Evolutionary conservation across 345 rosid species (phyloP).

Genomic region (Brassica napus): DNA sequence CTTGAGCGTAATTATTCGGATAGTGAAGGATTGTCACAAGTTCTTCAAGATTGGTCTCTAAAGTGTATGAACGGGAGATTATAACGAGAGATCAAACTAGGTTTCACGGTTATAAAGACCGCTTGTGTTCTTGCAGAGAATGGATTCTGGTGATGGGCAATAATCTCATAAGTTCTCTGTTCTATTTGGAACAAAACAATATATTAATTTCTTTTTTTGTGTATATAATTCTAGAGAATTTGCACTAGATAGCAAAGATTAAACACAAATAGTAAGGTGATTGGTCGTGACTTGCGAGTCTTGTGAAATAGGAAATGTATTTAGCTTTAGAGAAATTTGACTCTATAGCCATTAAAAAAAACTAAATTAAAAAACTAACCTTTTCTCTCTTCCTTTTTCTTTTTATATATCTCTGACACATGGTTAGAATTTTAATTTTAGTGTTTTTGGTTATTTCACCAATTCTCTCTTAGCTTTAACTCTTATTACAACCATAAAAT

Average conservation of each 20-base stretch:
- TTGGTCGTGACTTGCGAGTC: not conserved
- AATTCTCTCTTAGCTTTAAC: too few species aligned
- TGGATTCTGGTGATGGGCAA: slow-evolving; percentile 10
- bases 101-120: slow-evolving; percentile 23
- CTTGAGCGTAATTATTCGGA: not conserved
- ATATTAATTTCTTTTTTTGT: not conserved
- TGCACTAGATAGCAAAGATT: not conserved
- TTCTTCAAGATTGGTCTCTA: slow-evolving; percentile 24
- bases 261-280: not conserved
- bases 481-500: too few species aligned
- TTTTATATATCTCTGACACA: too few species aligned
- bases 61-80: slow-evolving; percentile 17
- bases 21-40: slow-evolving; percentile 42
- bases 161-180: not conserved
- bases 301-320: not conserved
- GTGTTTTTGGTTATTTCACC: too few species aligned
- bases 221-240: not conserved
- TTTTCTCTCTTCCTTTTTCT: too few species aligned
- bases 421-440: too few species aligned
- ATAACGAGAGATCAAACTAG: slow-evolving; percentile 19
- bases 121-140: slow-evolving; percentile 31
- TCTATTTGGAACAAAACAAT: not conserved
- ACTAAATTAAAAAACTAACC: too few species aligned
- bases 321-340: not conserved
- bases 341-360: too few species aligned